These are phyloP conservation scores for Ulota crispa DNA, from an alignment of 225 moss, liverwort and hornwort species.

Conservation along the genomic window DNA sequence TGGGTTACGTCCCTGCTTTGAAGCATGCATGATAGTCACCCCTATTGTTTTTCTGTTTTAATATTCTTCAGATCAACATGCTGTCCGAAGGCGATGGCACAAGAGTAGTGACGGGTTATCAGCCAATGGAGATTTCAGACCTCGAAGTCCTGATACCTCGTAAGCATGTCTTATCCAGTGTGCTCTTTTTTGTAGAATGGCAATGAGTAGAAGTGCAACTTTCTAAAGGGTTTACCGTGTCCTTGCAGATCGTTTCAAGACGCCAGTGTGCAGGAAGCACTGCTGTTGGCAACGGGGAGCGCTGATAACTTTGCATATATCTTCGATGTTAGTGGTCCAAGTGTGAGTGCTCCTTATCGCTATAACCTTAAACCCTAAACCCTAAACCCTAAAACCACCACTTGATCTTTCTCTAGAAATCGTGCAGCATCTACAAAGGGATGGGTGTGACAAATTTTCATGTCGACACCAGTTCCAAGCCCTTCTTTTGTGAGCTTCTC, in stretches of 20 bases:
- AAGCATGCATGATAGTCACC: not conserved
- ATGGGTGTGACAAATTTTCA: not conserved
- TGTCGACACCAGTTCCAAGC: not conserved
- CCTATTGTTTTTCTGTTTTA: not conserved
- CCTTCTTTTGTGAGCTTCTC: conserved; percentile 13
- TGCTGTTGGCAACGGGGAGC: conserved; percentile 83
- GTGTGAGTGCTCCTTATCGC: conserved; percentile 49
- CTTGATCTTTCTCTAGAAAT: not conserved
- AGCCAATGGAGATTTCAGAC: conserved; percentile 73
- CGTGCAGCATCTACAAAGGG: not conserved
- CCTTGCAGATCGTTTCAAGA: conserved; percentile 52
- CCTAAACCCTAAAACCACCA: not conserved
- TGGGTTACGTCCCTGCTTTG: not conserved
- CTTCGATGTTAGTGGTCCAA: conserved; percentile 84
- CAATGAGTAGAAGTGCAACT: not conserved
- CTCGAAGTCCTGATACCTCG: conserved; percentile 67
- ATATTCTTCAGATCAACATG: conserved; percentile 56
- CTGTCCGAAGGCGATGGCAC: conserved; percentile 77
- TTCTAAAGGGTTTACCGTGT: conserved; percentile 15
- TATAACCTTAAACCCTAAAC: no score
- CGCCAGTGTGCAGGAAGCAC: conserved; percentile 65
- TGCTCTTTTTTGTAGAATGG: not conserved
- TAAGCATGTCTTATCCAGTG: conserved; percentile 29
- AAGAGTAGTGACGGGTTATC: conserved; percentile 66
- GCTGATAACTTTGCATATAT: conserved; percentile 86